Percentiles rank a stretch among this genome's conserved stretches.
phyloP scores from a whole-genome alignment of 2,329 filamentous ascomycete species.

The Chrysosporium keratinophilum region DNA sequence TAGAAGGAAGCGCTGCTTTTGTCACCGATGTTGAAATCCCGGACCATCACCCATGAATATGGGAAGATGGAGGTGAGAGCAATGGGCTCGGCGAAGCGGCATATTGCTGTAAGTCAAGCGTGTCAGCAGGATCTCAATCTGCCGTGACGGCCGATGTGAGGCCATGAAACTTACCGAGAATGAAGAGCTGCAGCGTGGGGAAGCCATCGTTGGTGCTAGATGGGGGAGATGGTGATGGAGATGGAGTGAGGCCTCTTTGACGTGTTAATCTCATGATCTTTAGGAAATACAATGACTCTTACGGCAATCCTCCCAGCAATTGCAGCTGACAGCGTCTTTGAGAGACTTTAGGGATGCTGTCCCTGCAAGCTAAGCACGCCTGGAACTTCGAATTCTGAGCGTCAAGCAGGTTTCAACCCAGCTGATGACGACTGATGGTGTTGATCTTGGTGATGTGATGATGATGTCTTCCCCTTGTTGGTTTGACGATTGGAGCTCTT shows the following conservation, averaged over 20 bases:
- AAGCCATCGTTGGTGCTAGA: slow-evolving; percentile 61
- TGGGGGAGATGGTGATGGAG: slow-evolving; percentile 29
- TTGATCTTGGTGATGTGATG: not conserved
- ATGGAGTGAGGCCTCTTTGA: slow-evolving; percentile 31
- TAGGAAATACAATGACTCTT: slow-evolving; percentile 42
- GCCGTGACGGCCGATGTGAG: not conserved
- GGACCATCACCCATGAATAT: slow-evolving; percentile 77
- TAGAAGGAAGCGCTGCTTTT: slow-evolving; percentile 74
- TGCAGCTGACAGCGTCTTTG: not conserved
- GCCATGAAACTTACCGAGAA: slow-evolving; percentile 56
- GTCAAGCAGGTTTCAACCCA: slow-evolving; percentile 12
- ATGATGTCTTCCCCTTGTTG: not conserved
- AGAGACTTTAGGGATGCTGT: not conserved
- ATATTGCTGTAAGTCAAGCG: slow-evolving; percentile 55
- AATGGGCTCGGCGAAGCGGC: slow-evolving; percentile 84
- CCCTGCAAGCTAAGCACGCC: slow-evolving; percentile 2
- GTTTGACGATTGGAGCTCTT: not conserved
- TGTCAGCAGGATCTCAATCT: not conserved
- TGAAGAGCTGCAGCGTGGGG: slow-evolving; percentile 68
- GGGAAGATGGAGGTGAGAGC: slow-evolving; percentile 89
- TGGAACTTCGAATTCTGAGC: not conserved
- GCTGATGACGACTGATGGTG: slow-evolving; percentile 5
- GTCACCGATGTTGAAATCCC: slow-evolving; percentile 61
- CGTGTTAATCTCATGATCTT: slow-evolving; percentile 52
- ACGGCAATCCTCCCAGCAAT: slow-evolving; percentile 32